Conservation (phyloP, 2,329 filamentous ascomycete genomes). For the Phialophora expanda region DNA sequence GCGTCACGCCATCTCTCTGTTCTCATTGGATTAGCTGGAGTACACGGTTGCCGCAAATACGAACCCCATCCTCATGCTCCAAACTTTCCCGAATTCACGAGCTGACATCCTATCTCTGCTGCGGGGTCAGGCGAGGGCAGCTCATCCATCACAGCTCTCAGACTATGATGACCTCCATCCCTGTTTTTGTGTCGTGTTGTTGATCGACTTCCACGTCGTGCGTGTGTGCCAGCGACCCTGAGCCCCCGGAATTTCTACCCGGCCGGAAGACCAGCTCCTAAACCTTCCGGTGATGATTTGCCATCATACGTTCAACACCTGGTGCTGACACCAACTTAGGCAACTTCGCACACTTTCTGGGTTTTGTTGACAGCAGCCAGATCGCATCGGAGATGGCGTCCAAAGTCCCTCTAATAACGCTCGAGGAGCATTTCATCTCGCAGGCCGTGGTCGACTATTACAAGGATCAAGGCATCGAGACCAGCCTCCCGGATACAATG, state of each 20-base stretch:
- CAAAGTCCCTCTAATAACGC: conserved; percentile 36
- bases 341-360: background rate
- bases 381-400: conserved; percentile 21
- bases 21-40: conserved; percentile 14
- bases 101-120: conserved; percentile 15
- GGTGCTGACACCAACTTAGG: background rate
- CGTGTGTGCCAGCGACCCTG: background rate
- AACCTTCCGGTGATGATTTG: background rate
- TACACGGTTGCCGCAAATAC: background rate
- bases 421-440: conserved; percentile 39
- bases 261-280: background rate
- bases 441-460: conserved; percentile 31
- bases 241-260: background rate
- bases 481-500: conserved; percentile 24
- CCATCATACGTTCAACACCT: background rate
- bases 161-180: background rate
- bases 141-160: background rate
- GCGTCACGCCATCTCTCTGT: conserved; percentile 8
- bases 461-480: conserved; percentile 19
- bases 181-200: background rate
- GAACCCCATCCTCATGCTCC: conserved; percentile 8
- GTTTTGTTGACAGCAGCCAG: background rate
- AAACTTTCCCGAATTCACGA: conserved; percentile 10
- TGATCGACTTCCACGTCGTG: background rate
- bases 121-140: conserved; percentile 8